A percentile compares a stretch with the other conserved stretches of the same genome.
Evolutionary conservation across 2,329 filamentous ascomycete species (phyloP).

Genomic region (Alternaria ethzedia): DNA sequence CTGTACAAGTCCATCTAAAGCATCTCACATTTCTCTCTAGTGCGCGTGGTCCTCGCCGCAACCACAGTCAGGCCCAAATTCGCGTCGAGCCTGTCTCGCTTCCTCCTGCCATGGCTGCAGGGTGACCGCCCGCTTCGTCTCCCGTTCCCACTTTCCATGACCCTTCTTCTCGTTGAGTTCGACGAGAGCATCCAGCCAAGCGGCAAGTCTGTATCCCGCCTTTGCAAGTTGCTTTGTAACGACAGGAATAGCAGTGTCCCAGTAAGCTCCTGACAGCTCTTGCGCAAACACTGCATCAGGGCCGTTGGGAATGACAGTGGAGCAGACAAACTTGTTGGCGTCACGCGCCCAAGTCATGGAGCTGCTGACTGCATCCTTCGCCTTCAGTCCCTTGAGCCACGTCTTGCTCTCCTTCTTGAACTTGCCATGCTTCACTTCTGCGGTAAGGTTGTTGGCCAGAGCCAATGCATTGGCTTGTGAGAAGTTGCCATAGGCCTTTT

Average conservation of each 20-base stretch:
- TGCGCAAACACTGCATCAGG: conserved; percentile 41
- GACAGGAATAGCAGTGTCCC: conserved; percentile 46
- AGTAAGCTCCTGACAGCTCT: conserved; percentile 49
- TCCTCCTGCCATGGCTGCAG: conserved; percentile 38
- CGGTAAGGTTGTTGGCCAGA: conserved; percentile 49
- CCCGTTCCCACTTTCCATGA: conserved; percentile 11
- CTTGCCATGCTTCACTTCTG: conserved; percentile 48
- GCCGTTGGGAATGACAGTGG: conserved; percentile 50
- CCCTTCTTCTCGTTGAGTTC: conserved; percentile 21
- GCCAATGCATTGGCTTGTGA: conserved; percentile 44
- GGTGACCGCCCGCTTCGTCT: conserved; percentile 18
- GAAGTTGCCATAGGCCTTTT: conserved; percentile 51
- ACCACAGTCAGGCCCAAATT: conserved; percentile 38
- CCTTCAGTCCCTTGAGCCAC: conserved; percentile 49
- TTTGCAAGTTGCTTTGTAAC: conserved; percentile 54
- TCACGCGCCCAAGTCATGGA: conserved; percentile 53
- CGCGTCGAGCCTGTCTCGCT: conserved; percentile 32
- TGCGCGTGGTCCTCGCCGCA: conserved; percentile 32
- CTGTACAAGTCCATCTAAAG: not conserved
- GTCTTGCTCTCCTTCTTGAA: conserved; percentile 40
- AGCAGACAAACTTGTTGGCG: conserved; percentile 53
- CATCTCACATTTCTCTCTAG: not conserved
- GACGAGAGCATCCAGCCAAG: conserved; percentile 41
- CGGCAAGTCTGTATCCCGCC: conserved; percentile 42
- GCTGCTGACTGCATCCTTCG: conserved; percentile 43